These are phyloP conservation scores for Chrysanthemum makinoi DNA, from an alignment of 129 eudicot species.

Conservation along the genomic window DNA sequence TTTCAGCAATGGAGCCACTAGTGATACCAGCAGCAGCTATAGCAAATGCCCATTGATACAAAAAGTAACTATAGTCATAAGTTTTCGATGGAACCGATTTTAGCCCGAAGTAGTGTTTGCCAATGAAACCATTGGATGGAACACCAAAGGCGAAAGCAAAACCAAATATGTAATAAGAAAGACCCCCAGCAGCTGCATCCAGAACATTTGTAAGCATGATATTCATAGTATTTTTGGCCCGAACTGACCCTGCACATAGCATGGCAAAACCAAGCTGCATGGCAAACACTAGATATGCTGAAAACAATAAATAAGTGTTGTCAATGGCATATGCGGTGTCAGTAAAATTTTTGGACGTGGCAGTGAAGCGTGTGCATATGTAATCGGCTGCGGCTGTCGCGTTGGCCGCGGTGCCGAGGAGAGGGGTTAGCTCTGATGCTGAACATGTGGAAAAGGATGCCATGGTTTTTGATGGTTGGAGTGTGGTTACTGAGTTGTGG, in stretches of 20 bases:
- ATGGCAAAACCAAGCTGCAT: constrained; percentile 83
- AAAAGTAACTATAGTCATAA: constrained; percentile 49
- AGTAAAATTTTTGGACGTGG: constrained; percentile 30
- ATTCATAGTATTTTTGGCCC: constrained; percentile 75
- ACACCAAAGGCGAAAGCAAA: constrained; percentile 62
- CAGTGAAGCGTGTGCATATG: constrained; percentile 47
- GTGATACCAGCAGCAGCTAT: constrained; percentile 86
- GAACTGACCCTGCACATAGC: constrained; percentile 74
- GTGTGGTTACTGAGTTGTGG: constrained; percentile 4
- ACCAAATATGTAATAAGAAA: constrained; percentile 60
- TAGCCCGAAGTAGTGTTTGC: constrained; percentile 56
- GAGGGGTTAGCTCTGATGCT: constrained; percentile 23
- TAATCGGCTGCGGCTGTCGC: constrained; percentile 50
- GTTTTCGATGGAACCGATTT: constrained; percentile 23
- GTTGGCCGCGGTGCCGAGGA: constrained; percentile 31
- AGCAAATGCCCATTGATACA: constrained; percentile 80
- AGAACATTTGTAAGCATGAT: constrained; percentile 74
- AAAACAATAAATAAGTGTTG: constrained; percentile 56
- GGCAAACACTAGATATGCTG: constrained; percentile 70
- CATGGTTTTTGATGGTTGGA: constrained; percentile 23
- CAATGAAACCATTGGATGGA: constrained; percentile 56
- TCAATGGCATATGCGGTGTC: constrained; percentile 52
- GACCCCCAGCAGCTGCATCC: constrained; percentile 67
- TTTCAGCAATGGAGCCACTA: constrained; percentile 69
- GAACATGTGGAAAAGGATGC: constrained; percentile 16